Conservation (phyloP, 2,329 filamentous ascomycete species). For the Fusarium denticulatum region DNA sequence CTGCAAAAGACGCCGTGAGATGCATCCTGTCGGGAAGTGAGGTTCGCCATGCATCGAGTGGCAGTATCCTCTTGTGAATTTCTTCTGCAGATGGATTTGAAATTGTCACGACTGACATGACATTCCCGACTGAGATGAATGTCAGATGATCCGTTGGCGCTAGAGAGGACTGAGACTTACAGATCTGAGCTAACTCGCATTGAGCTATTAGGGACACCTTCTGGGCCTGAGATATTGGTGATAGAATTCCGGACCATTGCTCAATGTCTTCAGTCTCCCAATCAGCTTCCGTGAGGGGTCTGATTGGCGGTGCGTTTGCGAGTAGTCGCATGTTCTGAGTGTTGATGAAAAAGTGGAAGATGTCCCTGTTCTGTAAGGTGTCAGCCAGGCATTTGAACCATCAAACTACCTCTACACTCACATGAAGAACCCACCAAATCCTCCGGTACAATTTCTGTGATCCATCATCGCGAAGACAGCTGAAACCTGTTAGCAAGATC, state of each 20-base stretch:
- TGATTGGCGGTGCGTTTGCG: background rate
- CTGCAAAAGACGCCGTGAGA: rapidly evolving
- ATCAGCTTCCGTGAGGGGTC: background rate
- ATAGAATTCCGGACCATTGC: background rate
- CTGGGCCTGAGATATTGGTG: background rate
- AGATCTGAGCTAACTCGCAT: conserved; percentile 16
- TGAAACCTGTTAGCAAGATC: too few species aligned
- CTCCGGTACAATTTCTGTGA: conserved; percentile 4
- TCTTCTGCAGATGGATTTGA: background rate
- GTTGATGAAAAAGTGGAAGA: conserved; percentile 25
- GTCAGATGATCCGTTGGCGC: background rate
- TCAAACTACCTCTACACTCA: too few species aligned
- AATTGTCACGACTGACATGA: background rate
- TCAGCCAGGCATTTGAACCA: too few species aligned
- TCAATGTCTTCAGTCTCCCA: conserved; percentile 20
- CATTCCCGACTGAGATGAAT: background rate
- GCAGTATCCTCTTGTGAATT: background rate
- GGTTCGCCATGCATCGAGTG: background rate
- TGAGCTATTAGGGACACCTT: conserved; percentile 12
- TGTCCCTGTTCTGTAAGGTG: background rate
- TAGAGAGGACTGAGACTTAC: background rate
- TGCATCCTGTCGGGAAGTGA: background rate
- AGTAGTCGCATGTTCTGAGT: background rate
- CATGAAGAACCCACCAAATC: conserved; percentile 38
- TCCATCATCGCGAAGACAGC: background rate